phyloP scores from a whole-genome alignment of 345 rosid genomes.

The Pistacia integerrima region DNA sequence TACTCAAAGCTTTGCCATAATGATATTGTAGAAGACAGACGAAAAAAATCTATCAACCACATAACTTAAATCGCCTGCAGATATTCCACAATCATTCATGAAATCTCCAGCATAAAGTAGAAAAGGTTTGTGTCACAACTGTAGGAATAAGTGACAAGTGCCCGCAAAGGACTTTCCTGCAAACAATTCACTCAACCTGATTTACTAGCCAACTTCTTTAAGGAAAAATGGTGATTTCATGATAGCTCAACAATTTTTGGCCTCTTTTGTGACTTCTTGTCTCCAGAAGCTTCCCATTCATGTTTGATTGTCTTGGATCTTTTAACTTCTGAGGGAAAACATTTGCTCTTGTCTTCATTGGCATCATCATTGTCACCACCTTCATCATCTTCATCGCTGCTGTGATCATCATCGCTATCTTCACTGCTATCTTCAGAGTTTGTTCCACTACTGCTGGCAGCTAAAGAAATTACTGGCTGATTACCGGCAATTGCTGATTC shows the following conservation, averaged over 20 bases:
- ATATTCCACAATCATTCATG: background rate
- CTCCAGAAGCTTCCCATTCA: constrained; percentile 14
- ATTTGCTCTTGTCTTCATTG: constrained; percentile 3
- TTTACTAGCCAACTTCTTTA: background rate
- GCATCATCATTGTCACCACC: constrained; percentile 11
- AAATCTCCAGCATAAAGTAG: background rate
- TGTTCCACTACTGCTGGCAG: constrained; percentile 35
- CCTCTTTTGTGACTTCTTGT: constrained; percentile 35
- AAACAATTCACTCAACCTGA: background rate
- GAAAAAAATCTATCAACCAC: background rate
- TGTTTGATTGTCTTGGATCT: constrained; percentile 19
- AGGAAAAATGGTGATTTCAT: constrained; percentile 15
- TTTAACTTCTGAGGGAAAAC: constrained; percentile 7
- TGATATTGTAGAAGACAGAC: background rate
- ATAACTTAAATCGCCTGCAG: background rate
- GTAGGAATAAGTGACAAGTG: background rate
- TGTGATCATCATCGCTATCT: constrained; percentile 13
- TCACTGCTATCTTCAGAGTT: constrained; percentile 45
- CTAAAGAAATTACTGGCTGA: constrained; percentile 32
- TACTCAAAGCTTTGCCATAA: background rate
- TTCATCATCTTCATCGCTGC: too few species aligned
- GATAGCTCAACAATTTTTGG: constrained; percentile 51
- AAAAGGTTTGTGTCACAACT: background rate
- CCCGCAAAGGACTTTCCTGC: too few species aligned
- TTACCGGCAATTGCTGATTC: constrained; percentile 64